Evolutionary conservation across 2,329 filamentous ascomycete species (phyloP).

Genomic region (Leptographium galeiforme): DNA sequence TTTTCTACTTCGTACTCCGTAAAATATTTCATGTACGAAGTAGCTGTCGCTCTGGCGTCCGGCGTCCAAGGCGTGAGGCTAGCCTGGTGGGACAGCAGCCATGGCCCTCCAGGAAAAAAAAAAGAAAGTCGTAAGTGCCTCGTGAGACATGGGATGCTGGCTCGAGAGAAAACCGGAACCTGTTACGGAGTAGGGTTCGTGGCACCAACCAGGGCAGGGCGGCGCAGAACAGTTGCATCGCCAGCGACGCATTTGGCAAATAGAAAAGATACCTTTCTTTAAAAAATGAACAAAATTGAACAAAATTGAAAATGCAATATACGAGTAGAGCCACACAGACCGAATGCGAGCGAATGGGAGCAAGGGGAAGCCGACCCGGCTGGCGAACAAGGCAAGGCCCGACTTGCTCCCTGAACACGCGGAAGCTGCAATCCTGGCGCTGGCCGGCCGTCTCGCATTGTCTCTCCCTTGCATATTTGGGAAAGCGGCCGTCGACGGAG

Average conservation of each 20-base stretch:
- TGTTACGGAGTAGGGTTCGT: constrained; percentile 1
- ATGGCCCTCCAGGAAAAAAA: background rate
- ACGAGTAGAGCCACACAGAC: background rate
- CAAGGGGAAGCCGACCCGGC: background rate
- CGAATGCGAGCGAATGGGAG: background rate
- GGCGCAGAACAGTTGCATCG: background rate
- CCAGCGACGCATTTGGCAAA: background rate
- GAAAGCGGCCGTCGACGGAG: background rate
- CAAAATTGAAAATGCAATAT: background rate
- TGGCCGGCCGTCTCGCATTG: background rate
- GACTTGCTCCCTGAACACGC: too few species aligned
- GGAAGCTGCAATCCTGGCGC: too few species aligned
- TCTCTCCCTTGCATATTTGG: background rate
- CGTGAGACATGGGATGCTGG: background rate
- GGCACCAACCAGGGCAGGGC: background rate
- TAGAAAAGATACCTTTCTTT: background rate
- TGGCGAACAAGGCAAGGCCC: background rate
- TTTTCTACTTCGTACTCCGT: too few species aligned
- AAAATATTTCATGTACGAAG: too few species aligned
- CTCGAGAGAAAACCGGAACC: background rate
- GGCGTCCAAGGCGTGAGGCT: background rate
- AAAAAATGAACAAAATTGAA: background rate
- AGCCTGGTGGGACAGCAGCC: too few species aligned
- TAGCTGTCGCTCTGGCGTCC: background rate
- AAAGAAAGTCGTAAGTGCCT: background rate